Conservation (phyloP, 371 early-diverging fungal species). For the Rhizomucor miehei region DNA sequence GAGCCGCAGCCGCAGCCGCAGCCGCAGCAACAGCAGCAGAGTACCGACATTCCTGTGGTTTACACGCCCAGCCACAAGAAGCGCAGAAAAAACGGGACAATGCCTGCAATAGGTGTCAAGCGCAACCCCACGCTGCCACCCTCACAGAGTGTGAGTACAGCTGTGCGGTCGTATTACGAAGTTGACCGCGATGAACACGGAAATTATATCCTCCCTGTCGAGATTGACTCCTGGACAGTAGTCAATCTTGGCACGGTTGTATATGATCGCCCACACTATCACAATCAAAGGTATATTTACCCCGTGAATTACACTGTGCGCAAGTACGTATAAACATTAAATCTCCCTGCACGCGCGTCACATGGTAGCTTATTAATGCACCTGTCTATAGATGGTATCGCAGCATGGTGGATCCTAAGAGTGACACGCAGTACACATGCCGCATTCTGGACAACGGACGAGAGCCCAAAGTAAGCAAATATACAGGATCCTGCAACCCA, state of each 20-base stretch:
- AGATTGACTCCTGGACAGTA: slow-evolving; percentile 81
- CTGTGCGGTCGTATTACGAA: slow-evolving; percentile 42
- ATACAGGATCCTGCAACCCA: not conserved
- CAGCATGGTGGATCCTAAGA: slow-evolving; percentile 76
- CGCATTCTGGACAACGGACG: slow-evolving; percentile 81
- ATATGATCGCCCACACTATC: slow-evolving; percentile 78
- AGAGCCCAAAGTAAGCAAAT: slow-evolving; percentile 52
- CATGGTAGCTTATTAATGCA: not conserved
- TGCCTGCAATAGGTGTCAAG: slow-evolving; percentile 6
- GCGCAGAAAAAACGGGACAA: slow-evolving; percentile 18
- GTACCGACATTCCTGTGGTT: slow-evolving; percentile 19
- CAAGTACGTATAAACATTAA: slow-evolving; percentile 34
- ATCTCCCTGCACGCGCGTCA: not conserved
- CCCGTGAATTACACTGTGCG: slow-evolving; percentile 82
- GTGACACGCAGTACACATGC: slow-evolving; percentile 72
- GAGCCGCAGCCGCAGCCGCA: too few species aligned
- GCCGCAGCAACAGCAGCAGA: not conserved
- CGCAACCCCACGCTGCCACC: slow-evolving; percentile 4
- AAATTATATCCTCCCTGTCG: slow-evolving; percentile 73
- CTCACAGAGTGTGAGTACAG: slow-evolving; percentile 26
- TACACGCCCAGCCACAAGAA: slow-evolving; percentile 33
- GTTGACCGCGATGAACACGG: slow-evolving; percentile 72
- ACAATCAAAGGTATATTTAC: slow-evolving; percentile 91
- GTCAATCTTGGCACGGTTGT: slow-evolving; percentile 74
- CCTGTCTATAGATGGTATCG: slow-evolving; percentile 55